Evolutionary conservation across 139 green algal species (phyloP).

Genomic region (Zygnema cylindricum): DNA sequence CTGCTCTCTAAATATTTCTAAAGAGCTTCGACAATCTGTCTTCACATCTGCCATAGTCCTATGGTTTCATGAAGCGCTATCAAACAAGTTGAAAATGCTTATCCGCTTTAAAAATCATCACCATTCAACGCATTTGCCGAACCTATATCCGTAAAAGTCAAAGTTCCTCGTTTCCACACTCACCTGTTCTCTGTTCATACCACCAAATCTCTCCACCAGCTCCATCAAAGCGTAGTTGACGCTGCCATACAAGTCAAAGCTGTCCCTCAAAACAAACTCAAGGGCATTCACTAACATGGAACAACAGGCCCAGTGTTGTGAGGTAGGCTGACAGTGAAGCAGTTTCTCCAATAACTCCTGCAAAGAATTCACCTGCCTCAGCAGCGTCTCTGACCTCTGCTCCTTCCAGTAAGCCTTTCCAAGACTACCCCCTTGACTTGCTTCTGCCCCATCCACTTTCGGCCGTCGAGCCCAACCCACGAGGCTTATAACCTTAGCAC

Average conservation of each 20-base stretch:
- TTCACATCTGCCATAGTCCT: too few relatives aligned
- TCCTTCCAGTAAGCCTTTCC: background rate
- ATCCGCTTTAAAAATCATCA: background rate
- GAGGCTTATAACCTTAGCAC: conserved; percentile 7
- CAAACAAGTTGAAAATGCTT: background rate
- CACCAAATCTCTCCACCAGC: conserved; percentile 14
- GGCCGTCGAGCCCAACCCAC: background rate
- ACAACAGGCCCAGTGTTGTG: background rate
- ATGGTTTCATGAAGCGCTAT: background rate
- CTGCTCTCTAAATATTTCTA: too few relatives aligned
- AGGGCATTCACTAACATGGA: conserved; percentile 1
- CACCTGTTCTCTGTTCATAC: background rate
- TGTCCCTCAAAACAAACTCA: conserved; percentile 21
- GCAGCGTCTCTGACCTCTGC: background rate
- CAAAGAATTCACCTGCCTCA: background rate
- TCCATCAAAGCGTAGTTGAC: conserved; percentile 25
- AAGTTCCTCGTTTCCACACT: background rate
- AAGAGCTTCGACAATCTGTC: too few relatives aligned
- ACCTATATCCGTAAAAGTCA: background rate
- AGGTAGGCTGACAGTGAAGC: background rate
- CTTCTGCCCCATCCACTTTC: background rate
- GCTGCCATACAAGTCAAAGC: conserved; percentile 26
- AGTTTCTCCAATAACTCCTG: conserved; percentile 3
- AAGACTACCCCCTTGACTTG: background rate
- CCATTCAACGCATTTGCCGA: background rate